These are phyloP conservation scores for Zygotorulaspora chibaensis DNA, from an alignment of 805 yeast species.

Conservation along the genomic window DNA sequence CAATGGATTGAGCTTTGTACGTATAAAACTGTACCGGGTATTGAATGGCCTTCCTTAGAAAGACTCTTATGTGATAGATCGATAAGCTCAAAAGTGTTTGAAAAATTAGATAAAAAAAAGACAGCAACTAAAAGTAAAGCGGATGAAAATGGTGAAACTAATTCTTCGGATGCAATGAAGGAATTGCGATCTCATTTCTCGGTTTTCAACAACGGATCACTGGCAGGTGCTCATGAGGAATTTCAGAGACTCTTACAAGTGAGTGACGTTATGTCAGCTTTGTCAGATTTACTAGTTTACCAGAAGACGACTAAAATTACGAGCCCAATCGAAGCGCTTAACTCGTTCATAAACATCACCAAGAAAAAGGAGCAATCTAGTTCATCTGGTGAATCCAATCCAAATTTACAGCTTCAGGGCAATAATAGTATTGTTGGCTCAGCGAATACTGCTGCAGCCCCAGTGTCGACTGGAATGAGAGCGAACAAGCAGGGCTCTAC, in stretches of 20 bases:
- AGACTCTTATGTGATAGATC: slow-evolving; percentile 35
- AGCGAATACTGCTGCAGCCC: neutral
- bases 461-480: neutral
- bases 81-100: slow-evolving; percentile 17
- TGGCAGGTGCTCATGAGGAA: slow-evolving; percentile 59
- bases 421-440: neutral
- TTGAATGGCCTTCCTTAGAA: slow-evolving; percentile 46
- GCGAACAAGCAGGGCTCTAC: neutral
- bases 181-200: slow-evolving; percentile 38
- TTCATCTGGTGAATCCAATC: no score
- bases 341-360: slow-evolving; percentile 32
- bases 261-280: slow-evolving; percentile 71
- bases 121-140: neutral
- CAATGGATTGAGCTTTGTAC: slow-evolving; percentile 68
- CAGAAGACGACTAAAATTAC: slow-evolving; percentile 45
- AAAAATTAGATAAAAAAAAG: slow-evolving; percentile 8
- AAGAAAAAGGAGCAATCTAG: neutral
- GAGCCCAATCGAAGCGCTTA: slow-evolving; percentile 56
- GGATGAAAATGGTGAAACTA: slow-evolving; percentile 1
- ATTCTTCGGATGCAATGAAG: slow-evolving; percentile 21
- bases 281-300: slow-evolving; percentile 60
- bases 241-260: slow-evolving; percentile 71
- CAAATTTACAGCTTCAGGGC: neutral
- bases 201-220: slow-evolving; percentile 47
- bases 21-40: slow-evolving; percentile 43